Percentiles rank a stretch among this genome's conserved stretches.
Evolutionary conservation across 208 protist species (phyloP).

Genomic region (Trypanosoma grayi): DNA sequence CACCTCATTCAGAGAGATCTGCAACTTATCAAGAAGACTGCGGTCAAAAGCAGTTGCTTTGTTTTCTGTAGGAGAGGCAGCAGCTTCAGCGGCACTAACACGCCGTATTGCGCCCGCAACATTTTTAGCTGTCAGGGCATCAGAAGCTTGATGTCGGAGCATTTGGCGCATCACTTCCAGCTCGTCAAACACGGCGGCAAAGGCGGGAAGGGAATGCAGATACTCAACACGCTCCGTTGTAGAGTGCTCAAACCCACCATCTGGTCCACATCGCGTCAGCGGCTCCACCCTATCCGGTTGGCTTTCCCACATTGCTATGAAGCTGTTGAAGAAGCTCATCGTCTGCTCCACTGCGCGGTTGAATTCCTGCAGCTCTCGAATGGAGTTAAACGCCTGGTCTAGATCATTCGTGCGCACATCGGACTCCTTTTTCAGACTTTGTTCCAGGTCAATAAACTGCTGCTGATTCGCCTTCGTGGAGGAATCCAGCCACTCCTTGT

Average conservation of each 20-base stretch:
- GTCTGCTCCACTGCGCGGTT: conserved; percentile 16
- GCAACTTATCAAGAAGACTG: conserved; percentile 20
- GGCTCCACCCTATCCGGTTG: conserved; percentile 30
- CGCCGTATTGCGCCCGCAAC: conserved; percentile 20
- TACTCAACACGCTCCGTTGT: conserved; percentile 57
- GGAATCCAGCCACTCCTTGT: not conserved
- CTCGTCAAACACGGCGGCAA: conserved; percentile 60
- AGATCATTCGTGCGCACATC: not conserved
- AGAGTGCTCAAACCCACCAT: conserved; percentile 30
- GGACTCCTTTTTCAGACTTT: conserved; percentile 8
- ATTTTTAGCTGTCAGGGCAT: conserved; percentile 46
- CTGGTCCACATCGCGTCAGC: conserved; percentile 36
- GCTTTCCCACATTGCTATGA: conserved; percentile 61
- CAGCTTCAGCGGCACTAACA: conserved; percentile 7
- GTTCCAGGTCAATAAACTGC: conserved; percentile 1
- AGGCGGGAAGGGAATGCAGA: conserved; percentile 61
- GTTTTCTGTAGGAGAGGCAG: not conserved
- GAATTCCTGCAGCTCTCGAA: conserved; percentile 6
- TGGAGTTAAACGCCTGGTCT: conserved; percentile 16
- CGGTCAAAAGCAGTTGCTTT: conserved; percentile 5
- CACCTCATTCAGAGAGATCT: conserved; percentile 22
- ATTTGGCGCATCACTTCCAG: conserved; percentile 61
- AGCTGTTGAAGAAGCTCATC: conserved; percentile 26
- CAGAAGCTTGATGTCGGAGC: conserved; percentile 54
- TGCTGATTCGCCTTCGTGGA: not conserved